Evolutionary conservation across 805 yeast genomes (phyloP).

Genomic region (Blastobotrys peoriensis): DNA sequence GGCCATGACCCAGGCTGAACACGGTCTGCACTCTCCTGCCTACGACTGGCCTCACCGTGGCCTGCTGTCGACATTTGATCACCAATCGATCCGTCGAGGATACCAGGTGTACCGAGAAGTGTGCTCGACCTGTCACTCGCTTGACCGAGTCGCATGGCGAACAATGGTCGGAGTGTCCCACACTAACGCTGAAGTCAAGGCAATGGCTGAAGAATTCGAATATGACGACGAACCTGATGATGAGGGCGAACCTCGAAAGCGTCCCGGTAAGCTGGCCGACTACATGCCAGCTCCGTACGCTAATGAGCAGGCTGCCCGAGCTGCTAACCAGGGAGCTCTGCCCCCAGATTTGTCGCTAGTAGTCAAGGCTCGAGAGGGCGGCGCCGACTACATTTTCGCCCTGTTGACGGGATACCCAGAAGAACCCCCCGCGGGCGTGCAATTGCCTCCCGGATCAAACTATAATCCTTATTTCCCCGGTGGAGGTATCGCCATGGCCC

Average conservation of each 20-base stretch:
- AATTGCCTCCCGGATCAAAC: constrained; percentile 87
- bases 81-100: constrained; percentile 95
- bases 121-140: constrained; percentile 97
- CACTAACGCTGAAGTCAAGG: constrained; percentile 82
- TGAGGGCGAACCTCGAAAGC: constrained; percentile 95
- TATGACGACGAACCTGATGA: constrained; percentile 95
- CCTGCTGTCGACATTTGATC: constrained; percentile 80
- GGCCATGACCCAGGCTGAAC: constrained; percentile 99
- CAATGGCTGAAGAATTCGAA: constrained; percentile 92
- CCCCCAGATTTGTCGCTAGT: constrained; percentile 97
- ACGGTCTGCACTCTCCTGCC: constrained; percentile 93
- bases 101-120: constrained; percentile 98
- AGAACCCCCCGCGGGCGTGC: constrained; percentile 97
- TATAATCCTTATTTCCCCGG: constrained; percentile 99
- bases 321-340: constrained; percentile 98
- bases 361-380: constrained; percentile 99
- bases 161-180: constrained; percentile 95
- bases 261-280: constrained; percentile 97
- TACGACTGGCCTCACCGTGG: constrained; percentile 94
- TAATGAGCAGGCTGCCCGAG: constrained; percentile 98
- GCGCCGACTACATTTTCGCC: constrained; percentile 89
- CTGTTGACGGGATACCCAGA: constrained; percentile 98
- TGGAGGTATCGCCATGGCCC: constrained; percentile 98
- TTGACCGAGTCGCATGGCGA: constrained; percentile 98
- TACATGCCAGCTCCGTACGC: constrained; percentile 91